phyloP scores from a whole-genome alignment of 495 filamentous ascomycete genomes.

The Podospora pseudoanserina region DNA sequence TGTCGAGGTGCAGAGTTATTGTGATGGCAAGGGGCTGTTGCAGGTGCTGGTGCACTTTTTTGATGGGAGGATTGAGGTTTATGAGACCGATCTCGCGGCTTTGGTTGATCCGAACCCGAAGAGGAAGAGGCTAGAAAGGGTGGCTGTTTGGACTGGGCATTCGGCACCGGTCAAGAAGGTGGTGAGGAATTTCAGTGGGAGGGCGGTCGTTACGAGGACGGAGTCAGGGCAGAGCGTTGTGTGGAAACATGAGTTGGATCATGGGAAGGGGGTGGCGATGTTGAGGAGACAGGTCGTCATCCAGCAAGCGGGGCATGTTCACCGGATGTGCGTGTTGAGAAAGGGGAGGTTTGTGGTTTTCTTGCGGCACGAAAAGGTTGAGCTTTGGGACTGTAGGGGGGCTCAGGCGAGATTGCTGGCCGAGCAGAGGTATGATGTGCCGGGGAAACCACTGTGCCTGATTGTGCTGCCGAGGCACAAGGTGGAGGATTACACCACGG shows the following conservation, averaged over 20 bases:
- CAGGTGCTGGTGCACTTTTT: conserved; percentile 82
- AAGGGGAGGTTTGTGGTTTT: conserved; percentile 76
- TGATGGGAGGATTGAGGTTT: conserved; percentile 79
- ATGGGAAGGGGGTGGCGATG: conserved; percentile 37
- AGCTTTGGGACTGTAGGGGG: conserved; percentile 73
- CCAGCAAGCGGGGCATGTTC: conserved; percentile 69
- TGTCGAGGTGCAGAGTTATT: conserved; percentile 72
- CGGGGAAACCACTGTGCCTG: conserved; percentile 77
- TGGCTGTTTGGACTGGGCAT: conserved; percentile 78
- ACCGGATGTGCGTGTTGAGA: conserved; percentile 72
- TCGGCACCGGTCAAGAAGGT: conserved; percentile 76
- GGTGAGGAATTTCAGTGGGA: conserved; percentile 74
- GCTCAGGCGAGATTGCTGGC: conserved; percentile 55
- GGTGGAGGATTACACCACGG: conserved; percentile 45
- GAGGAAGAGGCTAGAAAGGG: conserved; percentile 55
- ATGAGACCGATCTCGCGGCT: conserved; percentile 70
- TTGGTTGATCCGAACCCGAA: conserved; percentile 76
- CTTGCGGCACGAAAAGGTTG: conserved; percentile 70
- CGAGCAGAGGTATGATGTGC: conserved; percentile 55
- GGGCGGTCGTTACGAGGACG: conserved; percentile 77
- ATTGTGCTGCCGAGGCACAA: conserved; percentile 67
- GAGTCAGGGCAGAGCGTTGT: conserved; percentile 74
- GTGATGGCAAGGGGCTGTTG: conserved; percentile 59
- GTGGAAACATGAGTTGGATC: conserved; percentile 63
- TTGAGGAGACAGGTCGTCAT: conserved; percentile 68